phyloP scores from a whole-genome alignment of 148 eudicot species.

The Rhododendron simsii region DNA sequence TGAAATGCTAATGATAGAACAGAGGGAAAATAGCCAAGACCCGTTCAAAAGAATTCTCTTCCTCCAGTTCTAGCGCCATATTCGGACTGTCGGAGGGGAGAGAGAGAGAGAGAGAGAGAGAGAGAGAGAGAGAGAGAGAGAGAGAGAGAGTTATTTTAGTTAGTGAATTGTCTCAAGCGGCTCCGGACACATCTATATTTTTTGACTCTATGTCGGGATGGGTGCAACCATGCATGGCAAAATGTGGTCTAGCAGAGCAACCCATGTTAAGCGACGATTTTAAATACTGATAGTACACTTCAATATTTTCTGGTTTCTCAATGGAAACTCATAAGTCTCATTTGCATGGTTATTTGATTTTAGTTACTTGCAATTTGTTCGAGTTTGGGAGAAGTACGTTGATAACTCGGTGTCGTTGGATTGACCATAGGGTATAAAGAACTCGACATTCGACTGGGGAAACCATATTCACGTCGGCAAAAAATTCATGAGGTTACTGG shows the following conservation, averaged over 20 bases:
- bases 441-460: background rate
- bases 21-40: background rate
- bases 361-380: background rate
- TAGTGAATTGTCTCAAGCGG: background rate
- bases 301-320: background rate
- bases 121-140: background rate
- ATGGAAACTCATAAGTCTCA: background rate
- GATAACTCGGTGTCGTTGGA: too few relatives aligned
- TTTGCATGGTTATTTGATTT: background rate
- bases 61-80: constrained; percentile 18
- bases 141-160: background rate
- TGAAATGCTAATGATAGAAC: constrained; percentile 14
- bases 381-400: background rate
- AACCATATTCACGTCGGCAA: background rate
- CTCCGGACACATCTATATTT: background rate
- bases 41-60: constrained; percentile 11
- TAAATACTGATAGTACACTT: background rate
- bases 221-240: too few relatives aligned
- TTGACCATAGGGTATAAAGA: too few relatives aligned
- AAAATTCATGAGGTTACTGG: background rate
- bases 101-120: background rate
- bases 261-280: background rate
- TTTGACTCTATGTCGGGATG: background rate
- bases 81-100: constrained; percentile 3
- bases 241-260: too few relatives aligned